Evolutionary conservation across 208 protist species (phyloP), one percentile per base, ranked within the genome.

Genomic region (Leishmania arabica): DNA sequence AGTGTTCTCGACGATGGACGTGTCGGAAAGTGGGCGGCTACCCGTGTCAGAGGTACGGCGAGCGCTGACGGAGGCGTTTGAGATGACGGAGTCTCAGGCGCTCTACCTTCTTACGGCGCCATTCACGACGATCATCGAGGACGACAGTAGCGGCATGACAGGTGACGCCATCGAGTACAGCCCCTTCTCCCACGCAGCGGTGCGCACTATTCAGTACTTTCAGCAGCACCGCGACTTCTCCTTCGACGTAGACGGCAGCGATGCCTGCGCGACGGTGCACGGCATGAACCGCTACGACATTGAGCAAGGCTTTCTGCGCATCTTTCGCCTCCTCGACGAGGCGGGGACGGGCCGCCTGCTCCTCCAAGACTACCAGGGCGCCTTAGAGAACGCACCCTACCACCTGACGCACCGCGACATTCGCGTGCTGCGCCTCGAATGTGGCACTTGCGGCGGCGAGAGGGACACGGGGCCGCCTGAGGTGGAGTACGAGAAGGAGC

Each of bases 401-500:
- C 92, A 97, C 74, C 86, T 98, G 24, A 97, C 96, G 8, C 78
- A 79, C 11, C 94, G 94, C 31, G 96, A 97, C 78, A 88, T 98
- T 21, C 84, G 87, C 47, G 74, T 96, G 34, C 78, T 97, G 56
- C 90, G 80, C 73, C 69, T 95, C 60, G 92, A 97, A 81, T 93
- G 92, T 62, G 89, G 84, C 9, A 88, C 79, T 40, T 85, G 80
- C 75, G 76, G 60, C 62, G 60, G 84, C 56, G 76, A 82, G 17
- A 64, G 80, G 42, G 82, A 92, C 49, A 60, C 51, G 6, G 42
- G 54, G 47, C 51, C 75, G 51, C 58, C 21, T 53, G 84, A 93
- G 75, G 91, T 98, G 34, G 86, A 94, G 58, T 98, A 96, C 85
- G 90, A 95, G 75, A 76, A 78, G 62, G 95, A 98, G 82, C 76